Base-by-base conservation (phyloP, 31 red algal species). In the Pterothamnion heteromorphum region DNA sequence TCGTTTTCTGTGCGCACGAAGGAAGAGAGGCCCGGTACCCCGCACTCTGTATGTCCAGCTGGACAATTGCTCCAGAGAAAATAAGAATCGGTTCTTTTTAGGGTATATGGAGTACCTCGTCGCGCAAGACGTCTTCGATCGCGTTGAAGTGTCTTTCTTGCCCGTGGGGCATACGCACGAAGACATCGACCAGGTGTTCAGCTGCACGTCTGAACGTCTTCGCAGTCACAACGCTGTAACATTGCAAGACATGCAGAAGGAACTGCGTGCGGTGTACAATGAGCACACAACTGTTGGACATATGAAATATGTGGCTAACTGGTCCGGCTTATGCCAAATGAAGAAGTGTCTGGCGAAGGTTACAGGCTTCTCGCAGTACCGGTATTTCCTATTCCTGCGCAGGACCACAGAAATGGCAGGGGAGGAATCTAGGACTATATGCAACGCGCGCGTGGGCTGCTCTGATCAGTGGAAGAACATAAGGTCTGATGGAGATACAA, bases 161-260 rank as follows among this genome's bases (percentile, higher is more conserved):
- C 88, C 57, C 1, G 57, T 74, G 1, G 90, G 90, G 18, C 90
- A 92, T 43, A 90, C 88, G 1, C 88, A 90, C 27, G 41, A 74
- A n/a, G 87, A 89, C 43, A 89, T 89, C 4, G 44, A 90, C 33
- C 57, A 90, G 36, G 5, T 3, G 0, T 90, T 90, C 27, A 36
- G 23, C 28, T 14, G 88, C 2, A 74, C 57, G 28, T 90, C 88
- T 85, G n/a, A 30, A 2, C 1, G 4, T 1, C 64, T 74, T 30
- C 64, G 64, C 23, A 1, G 2, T 74, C 1, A 30, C 64, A 74
- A 2, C n/a, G 2, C 64, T 4, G 4, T 74, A 2, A 30, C 64
- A 74, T 74, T 74, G 1, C 64, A 1, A 2, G 64, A 74, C 1
- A 2, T 74, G 4, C 64, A 74, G 2, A 27, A 1, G 4, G 64